Evolutionary conservation across 129 eudicot genomes (phyloP).

Genomic region (Flaveria linearis): DNA sequence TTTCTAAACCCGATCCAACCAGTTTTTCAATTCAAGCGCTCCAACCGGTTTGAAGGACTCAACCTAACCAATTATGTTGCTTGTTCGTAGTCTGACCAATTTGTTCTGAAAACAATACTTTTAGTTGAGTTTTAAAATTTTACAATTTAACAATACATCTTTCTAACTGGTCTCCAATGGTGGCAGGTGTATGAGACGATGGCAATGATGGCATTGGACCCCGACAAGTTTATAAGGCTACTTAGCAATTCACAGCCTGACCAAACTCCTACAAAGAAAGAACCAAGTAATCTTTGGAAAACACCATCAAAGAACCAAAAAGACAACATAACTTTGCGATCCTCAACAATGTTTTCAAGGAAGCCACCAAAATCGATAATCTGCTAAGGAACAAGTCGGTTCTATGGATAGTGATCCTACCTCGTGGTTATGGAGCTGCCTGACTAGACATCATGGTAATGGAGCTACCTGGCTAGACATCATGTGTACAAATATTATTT

Average conservation of each 20-base stretch:
- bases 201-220: conserved; percentile 63
- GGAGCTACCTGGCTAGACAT: neutral
- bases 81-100: too few relatives aligned
- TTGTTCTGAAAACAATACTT: neutral
- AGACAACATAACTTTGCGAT: conserved; percentile 44
- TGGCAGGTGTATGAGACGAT: conserved; percentile 86
- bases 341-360: conserved; percentile 61
- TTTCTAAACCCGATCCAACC: too few relatives aligned
- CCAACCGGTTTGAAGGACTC: too few relatives aligned
- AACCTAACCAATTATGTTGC: too few relatives aligned
- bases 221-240: conserved; percentile 52
- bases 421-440: neutral
- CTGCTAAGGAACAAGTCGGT: conserved; percentile 19
- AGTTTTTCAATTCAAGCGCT: too few relatives aligned
- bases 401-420: neutral
- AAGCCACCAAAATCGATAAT: conserved; percentile 69
- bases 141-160: neutral
- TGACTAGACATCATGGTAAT: neutral
- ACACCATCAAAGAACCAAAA: conserved; percentile 49
- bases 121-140: neutral
- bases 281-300: conserved; percentile 40
- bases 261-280: conserved; percentile 42
- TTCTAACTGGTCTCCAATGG: neutral
- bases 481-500: conserved; percentile 11
- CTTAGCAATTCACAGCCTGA: conserved; percentile 49